Evolutionary conservation across 2,329 filamentous ascomycete genomes (phyloP), one percentile per base, ranked within the genome.

Genomic region (Alternaria longipes): DNA sequence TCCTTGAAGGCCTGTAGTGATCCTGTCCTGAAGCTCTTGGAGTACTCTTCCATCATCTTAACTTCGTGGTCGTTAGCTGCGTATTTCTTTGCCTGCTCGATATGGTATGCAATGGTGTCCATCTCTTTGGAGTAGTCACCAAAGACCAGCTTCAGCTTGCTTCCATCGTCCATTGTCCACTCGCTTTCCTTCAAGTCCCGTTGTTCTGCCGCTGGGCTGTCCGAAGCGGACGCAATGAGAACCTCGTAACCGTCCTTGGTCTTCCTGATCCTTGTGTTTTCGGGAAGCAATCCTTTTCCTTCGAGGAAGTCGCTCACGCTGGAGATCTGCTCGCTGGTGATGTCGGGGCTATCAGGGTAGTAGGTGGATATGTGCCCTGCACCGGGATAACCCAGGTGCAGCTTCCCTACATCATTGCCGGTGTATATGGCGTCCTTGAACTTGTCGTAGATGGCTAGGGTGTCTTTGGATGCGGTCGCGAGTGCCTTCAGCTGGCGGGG

Each of bases 341-440:
- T 83, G 45, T 77, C 68, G 1, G 82, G 79, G 26, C 81, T 83
- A 58, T 84, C 78, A 0, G 83, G 83, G 59, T 85, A 85, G 72
- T 84, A 84, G 3, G 82, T 82, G 5, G 80, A 82, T 41, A 84
- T 74, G 64, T 85, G 83, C 4, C 82, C 82, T 14, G 74, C 69
- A 54, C 82, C 79, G 5, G 83, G 83, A 60, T 83, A 84, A 16
- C 83, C 84, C 28, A 86, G 70, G 63, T 84, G 83, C 72, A 85
- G 78, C 59, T 76, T 77, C 8, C 70, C 75, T 14, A 81, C 74
- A 53, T 77, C 77, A 26, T 74, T 68, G 8, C 78, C 81, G n/a
- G 81, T 78, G 60, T 80, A 84, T 46, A 85, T 75, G 14, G 75
- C 70, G 65, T 81, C 76, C 64, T 83, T 82, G 74, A 84, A 78